Base-by-base conservation (phyloP, 306 rosid genomes). In the Cicer pinnatifidum region DNA sequence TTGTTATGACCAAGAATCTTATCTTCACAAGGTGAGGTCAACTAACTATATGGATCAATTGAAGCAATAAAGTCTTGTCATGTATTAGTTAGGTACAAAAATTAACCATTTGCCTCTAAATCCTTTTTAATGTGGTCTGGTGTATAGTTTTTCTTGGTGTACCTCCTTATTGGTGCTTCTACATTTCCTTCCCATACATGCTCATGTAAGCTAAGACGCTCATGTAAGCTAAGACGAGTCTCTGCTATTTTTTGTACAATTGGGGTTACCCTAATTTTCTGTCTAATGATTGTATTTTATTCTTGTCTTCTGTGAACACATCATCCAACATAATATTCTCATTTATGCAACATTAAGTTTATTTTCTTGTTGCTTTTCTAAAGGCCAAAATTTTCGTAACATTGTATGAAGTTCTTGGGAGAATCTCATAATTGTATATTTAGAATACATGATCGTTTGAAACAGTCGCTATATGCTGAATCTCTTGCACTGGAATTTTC, bases 401-500 rank as follows among this genome's bases (percentile, higher is more conserved):
- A 11, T 50, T 23, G 35, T 53, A 8, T 33, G 13, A 33, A 33
- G 13, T 5, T 0, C 15, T 44, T 59, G 7, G 63, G 16, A 10
- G 6, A 13, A 28, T 44, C 50, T 75, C 60, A 28, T 28, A 28
- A 28, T 28, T 28, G 35, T 28, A 28, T 28, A 23, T 23, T 23
- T 23, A 28, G 60, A 59, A 60, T 6, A 37, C 28, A 8, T 4
- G 52, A 64, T 51, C 44, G 52, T 63, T 19, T 1, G 12, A 35
- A 41, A 48, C 20, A 9, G 3, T 7, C 8, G 4, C 11, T n/a
- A 1, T 28, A 40, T 15, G 68, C 67, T 45, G 51, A 46, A 57
- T 56, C 46, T 56, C 39, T 79, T 61, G 39, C 39, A 61, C 11
- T 11, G 33, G 12, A 48, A 40, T 11, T 71, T 51, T 62, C 56